These are phyloP conservation scores for Herpotrichia juniperi DNA, from an alignment of 2,329 filamentous ascomycete species.

Conservation along the genomic window DNA sequence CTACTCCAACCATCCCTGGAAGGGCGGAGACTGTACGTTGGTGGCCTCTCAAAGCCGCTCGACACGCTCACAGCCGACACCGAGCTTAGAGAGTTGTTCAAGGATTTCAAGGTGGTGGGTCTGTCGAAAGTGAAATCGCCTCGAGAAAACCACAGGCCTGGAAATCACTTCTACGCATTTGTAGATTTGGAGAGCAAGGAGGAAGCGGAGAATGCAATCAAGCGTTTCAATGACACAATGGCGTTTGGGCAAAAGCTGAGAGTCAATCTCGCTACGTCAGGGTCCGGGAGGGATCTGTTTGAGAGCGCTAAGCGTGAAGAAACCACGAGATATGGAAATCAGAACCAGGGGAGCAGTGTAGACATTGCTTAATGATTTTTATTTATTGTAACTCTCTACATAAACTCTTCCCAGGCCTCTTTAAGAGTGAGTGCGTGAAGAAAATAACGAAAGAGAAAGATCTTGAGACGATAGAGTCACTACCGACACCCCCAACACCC, in stretches of 20 bases:
- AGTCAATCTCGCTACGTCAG: background rate
- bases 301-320: background rate
- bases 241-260: background rate
- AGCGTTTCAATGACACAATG: background rate
- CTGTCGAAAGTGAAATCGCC: conserved; percentile 53
- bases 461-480: no score
- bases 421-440: no score
- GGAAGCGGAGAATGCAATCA: conserved; percentile 20
- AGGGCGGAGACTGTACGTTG: conserved; percentile 54
- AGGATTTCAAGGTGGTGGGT: conserved; percentile 52
- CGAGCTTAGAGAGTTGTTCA: conserved; percentile 53
- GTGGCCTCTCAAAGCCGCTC: conserved; percentile 52
- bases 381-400: no score
- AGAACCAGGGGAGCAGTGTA: no score
- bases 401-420: no score
- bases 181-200: conserved; percentile 30
- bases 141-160: conserved; percentile 9
- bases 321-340: no score
- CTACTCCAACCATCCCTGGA: conserved; percentile 32
- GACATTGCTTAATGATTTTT: no score
- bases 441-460: no score
- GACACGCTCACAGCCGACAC: conserved; percentile 50
- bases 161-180: conserved; percentile 34
- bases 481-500: no score
- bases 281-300: background rate